Conservation (phyloP, 2,329 filamentous ascomycete species). For the Botrytis squamosa region DNA sequence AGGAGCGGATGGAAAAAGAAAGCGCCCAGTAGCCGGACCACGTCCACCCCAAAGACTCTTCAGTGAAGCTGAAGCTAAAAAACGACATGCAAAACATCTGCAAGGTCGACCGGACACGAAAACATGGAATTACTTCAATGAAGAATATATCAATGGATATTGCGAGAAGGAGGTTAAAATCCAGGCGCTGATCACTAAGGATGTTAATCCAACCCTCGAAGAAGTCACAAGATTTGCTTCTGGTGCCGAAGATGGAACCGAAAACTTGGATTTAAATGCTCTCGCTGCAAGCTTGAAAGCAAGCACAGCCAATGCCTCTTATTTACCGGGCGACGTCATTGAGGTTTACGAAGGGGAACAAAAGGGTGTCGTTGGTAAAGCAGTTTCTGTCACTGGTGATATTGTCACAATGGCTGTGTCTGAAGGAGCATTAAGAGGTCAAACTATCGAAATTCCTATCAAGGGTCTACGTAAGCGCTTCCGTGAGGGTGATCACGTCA, state of each 20-base stretch:
- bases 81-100: slow-evolving; percentile 68
- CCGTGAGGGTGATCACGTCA: slow-evolving; percentile 92
- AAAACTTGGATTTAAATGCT: slow-evolving; percentile 88
- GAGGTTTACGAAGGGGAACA: slow-evolving; percentile 97
- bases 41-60: slow-evolving; percentile 87
- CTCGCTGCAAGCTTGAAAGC: slow-evolving; percentile 88
- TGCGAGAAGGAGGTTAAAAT: slow-evolving; percentile 92
- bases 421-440: slow-evolving; percentile 77
- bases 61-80: slow-evolving; percentile 88
- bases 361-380: slow-evolving; percentile 82
- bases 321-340: slow-evolving; percentile 91
- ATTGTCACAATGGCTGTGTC: slow-evolving; percentile 87
- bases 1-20: slow-evolving; percentile 62
- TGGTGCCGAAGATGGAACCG: slow-evolving; percentile 84
- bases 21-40: slow-evolving; percentile 65
- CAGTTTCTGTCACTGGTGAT: slow-evolving; percentile 81
- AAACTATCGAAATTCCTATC: slow-evolving; percentile 87
- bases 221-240: slow-evolving; percentile 94
- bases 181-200: slow-evolving; percentile 77
- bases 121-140: slow-evolving; percentile 79
- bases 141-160: slow-evolving; percentile 91
- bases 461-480: slow-evolving; percentile 93
- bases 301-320: slow-evolving; percentile 75
- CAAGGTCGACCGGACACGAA: slow-evolving; percentile 52
- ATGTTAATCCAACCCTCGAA: slow-evolving; percentile 90